A percentile compares a stretch with the other conserved stretches of the same genome.
These are phyloP conservation scores for Ustilago hordei DNA, from an alignment of 1,284 basidiomycete species.

Conservation along the genomic window DNA sequence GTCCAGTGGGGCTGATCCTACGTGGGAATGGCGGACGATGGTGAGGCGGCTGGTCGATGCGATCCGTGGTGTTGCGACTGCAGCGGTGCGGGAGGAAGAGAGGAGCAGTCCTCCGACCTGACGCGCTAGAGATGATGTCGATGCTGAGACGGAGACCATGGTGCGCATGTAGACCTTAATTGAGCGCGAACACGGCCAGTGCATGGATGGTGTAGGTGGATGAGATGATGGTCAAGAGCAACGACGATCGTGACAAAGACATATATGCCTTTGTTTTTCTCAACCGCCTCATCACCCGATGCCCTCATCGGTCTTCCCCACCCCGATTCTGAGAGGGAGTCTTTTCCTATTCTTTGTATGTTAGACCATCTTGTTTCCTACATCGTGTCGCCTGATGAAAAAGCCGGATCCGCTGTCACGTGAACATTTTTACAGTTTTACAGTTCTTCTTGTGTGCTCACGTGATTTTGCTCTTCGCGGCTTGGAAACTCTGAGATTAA, in stretches of 20 bases:
- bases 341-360: no score
- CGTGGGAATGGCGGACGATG: constrained; percentile 56
- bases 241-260: no score
- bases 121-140: constrained; percentile 24
- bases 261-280: neutral
- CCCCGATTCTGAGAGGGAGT: no score
- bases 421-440: no score
- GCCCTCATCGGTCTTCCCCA: no score
- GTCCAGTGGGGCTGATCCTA: constrained; percentile 59
- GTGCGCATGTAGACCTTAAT: neutral
- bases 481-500: no score
- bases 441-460: neutral
- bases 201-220: neutral
- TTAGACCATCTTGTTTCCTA: no score
- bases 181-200: neutral
- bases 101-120: constrained; percentile 33
- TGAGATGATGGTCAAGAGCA: neutral
- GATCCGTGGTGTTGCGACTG: neutral
- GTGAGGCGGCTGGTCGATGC: neutral
- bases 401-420: no score
- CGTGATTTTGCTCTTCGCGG: no score
- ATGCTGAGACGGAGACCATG: constrained; percentile 30
- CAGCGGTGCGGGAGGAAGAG: constrained; percentile 74
- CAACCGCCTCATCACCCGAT: no score
- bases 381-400: no score